These are phyloP conservation scores for Leishmania guyanensis DNA, from an alignment of 208 protist genomes.

Conservation along the genomic window DNA sequence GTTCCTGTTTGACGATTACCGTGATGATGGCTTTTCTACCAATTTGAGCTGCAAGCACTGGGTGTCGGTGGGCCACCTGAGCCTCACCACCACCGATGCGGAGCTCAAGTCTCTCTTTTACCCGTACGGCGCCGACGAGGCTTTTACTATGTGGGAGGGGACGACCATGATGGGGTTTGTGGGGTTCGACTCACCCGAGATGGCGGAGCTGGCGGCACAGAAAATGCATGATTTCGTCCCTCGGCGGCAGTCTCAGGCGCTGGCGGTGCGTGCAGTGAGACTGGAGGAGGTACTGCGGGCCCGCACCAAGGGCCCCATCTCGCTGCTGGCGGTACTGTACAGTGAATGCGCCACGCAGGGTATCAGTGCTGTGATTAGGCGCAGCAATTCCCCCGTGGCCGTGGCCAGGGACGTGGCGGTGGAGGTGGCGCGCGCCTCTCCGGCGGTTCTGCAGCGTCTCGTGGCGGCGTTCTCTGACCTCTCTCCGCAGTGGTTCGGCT, in stretches of 20 bases:
- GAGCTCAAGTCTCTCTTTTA: constrained; percentile 82
- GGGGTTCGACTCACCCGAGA: constrained; percentile 69
- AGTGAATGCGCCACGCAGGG: constrained; percentile 33
- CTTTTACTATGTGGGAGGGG: constrained; percentile 56
- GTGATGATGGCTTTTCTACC: constrained; percentile 28
- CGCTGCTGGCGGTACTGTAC: constrained; percentile 36
- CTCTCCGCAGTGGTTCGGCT: constrained; percentile 23
- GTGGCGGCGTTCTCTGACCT: constrained; percentile 42
- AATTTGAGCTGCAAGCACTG: constrained; percentile 54
- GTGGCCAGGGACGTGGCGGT: constrained; percentile 50
- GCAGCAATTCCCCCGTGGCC: constrained; percentile 20
- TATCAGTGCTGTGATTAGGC: constrained; percentile 34
- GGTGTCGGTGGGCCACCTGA: constrained; percentile 65
- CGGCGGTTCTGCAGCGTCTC: constrained; percentile 45
- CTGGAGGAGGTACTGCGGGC: constrained; percentile 62
- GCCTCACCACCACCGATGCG: constrained; percentile 48
- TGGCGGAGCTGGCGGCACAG: constrained; percentile 64
- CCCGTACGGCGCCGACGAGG: constrained; percentile 82
- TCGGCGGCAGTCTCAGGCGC: constrained; percentile 65
- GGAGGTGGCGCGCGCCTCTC: constrained; percentile 50
- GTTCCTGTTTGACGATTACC: constrained; percentile 46
- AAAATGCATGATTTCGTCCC: constrained; percentile 90
- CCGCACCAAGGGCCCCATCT: constrained; percentile 30
- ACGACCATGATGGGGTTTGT: constrained; percentile 62
- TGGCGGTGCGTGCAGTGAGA: constrained; percentile 42